phyloP scores from a whole-genome alignment of 2,329 filamentous ascomycete genomes.

The Diplodia mutila region DNA sequence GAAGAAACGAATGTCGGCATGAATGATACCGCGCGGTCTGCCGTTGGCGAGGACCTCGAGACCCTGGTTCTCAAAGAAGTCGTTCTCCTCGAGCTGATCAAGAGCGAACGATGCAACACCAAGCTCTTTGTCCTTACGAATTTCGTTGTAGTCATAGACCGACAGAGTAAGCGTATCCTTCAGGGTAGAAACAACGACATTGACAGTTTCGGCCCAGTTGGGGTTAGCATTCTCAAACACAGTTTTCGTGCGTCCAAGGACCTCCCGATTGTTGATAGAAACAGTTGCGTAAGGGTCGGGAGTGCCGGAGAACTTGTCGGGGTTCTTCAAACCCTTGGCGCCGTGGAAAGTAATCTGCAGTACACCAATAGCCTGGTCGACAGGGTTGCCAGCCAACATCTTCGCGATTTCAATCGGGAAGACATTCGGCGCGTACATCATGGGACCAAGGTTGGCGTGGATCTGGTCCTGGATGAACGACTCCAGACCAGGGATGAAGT shows the following conservation, averaged over 20 bases:
- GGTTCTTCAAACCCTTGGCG: constrained; percentile 90
- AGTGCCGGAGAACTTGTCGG: constrained; percentile 89
- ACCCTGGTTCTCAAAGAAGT: constrained; percentile 80
- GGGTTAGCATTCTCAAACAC: constrained; percentile 83
- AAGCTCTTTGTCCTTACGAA: constrained; percentile 94
- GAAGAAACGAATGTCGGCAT: constrained; percentile 90
- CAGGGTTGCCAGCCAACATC: constrained; percentile 90
- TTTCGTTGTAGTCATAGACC: constrained; percentile 91
- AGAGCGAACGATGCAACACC: constrained; percentile 84
- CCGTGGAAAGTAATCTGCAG: constrained; percentile 89
- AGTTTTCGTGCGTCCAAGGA: constrained; percentile 87
- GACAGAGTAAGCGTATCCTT: constrained; percentile 84
- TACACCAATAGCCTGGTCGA: constrained; percentile 95
- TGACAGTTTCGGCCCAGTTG: constrained; percentile 95
- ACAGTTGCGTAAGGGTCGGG: constrained; percentile 88
- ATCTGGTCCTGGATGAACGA: constrained; percentile 95
- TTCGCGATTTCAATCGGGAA: constrained; percentile 99
- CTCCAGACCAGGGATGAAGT: constrained; percentile 95
- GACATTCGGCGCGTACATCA: constrained; percentile 98
- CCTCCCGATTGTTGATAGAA: constrained; percentile 79
- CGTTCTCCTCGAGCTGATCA: constrained; percentile 76
- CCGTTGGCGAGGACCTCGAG: constrained; percentile 85
- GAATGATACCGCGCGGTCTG: constrained; percentile 77
- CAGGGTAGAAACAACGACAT: constrained; percentile 90
- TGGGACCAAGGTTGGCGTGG: constrained; percentile 87